Evolutionary conservation across 306 rosid species (phyloP).

Genomic region (Medicago ruthenica): DNA sequence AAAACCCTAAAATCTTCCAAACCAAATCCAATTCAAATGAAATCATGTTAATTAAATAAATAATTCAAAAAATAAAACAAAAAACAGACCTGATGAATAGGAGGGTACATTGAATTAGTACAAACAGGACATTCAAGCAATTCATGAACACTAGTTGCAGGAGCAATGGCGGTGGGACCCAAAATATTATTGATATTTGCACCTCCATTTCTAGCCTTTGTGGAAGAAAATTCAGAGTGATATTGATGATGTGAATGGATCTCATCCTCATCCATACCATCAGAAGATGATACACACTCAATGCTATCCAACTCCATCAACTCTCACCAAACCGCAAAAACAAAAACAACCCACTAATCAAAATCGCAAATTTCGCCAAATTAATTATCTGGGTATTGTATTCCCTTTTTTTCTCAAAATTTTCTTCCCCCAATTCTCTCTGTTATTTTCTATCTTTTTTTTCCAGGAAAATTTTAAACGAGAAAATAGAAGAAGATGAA

Average conservation of each 20-base stretch:
- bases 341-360: conserved; percentile 50
- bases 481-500: conserved; percentile 20
- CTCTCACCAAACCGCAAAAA: conserved; percentile 30
- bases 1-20: conserved; percentile 27
- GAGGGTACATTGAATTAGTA: conserved; percentile 97
- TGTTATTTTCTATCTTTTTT: conserved; percentile 17
- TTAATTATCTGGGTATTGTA: conserved; percentile 46
- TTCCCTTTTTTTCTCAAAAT: conserved; percentile 32
- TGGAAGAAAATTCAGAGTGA: conserved; percentile 73
- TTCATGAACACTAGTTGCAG: conserved; percentile 96
- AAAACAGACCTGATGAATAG: conserved; percentile 82
- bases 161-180: conserved; percentile 68
- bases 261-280: conserved; percentile 91
- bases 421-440: conserved; percentile 41
- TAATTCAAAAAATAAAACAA: neutral
- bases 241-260: conserved; percentile 80
- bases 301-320: conserved; percentile 86
- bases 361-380: conserved; percentile 42
- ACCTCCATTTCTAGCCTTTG: conserved; percentile 70
- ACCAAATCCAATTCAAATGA: conserved; percentile 11
- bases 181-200: conserved; percentile 45
- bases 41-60: neutral
- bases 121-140: conserved; percentile 96
- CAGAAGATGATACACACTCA: conserved; percentile 85
- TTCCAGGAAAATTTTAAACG: conserved; percentile 22